Base-by-base conservation (phyloP, 176 grass and related monocot species). In the Juncus inflexus region DNA sequence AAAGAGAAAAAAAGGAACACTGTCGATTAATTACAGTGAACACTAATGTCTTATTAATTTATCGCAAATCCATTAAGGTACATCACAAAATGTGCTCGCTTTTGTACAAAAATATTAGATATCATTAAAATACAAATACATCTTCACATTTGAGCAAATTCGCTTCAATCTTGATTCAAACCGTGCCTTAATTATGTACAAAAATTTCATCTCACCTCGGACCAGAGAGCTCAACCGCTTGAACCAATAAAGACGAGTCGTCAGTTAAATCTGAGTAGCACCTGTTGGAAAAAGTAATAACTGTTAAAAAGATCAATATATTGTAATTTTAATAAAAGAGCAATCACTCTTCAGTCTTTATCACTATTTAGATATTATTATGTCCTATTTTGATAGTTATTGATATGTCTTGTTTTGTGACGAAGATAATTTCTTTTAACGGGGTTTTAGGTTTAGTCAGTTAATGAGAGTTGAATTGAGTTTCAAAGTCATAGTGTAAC, bases 221-320 rank as follows among this genome's bases (percentile, higher is more conserved):
- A 1, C 89, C 95, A 11, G 95, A 99, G 45, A 99, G 86, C 65
- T 99, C 88, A 35, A 99, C 86, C 0, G 89, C 95, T 81, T 94
- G 85, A 64, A 94, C 89, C 57, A 99, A 74, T 45, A 99, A 67
- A 0, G 89, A 99, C 0, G 89, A 99, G 66, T 99, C 95, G 35
- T 99, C 89, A 9, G 83, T 90, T 28, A 85, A 76, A 63, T 90
- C 86, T 1, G 89, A 99, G 54, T 82, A 99, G 66, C 89, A 90
- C 43, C 43, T 47, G 43, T 6, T 47, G 43, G 43, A 28, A 28
- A 28, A 28, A 28, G 19, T 28, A 28, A 28, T 1, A 28, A 28
- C 19, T 28, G 19, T 28, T 28, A 28, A 28, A 28, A 28, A 28
- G 19, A 28, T 28, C 19, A 28, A 28, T 28, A 28, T 28, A 28